A percentile compares a stretch with the other conserved stretches of the same genome.
Conservation (phyloP, 2,329 filamentous ascomycete species). For the Cladosporium sp. region DNA sequence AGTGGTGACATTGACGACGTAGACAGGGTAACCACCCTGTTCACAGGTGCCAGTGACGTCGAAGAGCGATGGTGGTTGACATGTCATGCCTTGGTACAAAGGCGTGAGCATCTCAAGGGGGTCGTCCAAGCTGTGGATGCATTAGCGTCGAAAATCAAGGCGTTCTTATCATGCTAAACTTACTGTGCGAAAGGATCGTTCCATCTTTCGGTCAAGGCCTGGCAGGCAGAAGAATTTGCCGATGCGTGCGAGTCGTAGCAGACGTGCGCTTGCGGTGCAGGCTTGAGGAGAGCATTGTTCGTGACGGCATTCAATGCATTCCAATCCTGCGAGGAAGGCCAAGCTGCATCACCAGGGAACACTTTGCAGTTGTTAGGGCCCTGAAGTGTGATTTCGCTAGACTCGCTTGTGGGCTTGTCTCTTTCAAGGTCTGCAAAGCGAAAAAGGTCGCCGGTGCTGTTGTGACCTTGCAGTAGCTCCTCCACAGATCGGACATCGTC, state of each 20-base stretch:
- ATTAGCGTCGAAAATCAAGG: too few relatives aligned
- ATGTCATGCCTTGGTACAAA: conserved; percentile 14
- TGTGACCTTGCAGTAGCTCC: not conserved
- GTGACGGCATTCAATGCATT: conserved; percentile 13
- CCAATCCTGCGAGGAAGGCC: conserved; percentile 13
- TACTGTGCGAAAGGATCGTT: conserved; percentile 14
- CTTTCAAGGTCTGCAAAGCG: not conserved
- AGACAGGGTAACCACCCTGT: conserved; percentile 18
- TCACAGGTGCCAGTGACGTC: conserved; percentile 11
- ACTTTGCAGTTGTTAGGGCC: conserved; percentile 11
- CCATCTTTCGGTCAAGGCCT: conserved; percentile 11
- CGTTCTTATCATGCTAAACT: too few relatives aligned
- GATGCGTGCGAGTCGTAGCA: conserved; percentile 11
- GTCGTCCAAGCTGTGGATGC: conserved; percentile 9
- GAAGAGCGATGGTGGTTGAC: conserved; percentile 9
- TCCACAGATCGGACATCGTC: not conserved
- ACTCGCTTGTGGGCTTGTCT: not conserved
- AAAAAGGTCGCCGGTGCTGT: not conserved
- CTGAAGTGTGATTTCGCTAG: not conserved
- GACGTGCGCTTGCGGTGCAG: conserved; percentile 13
- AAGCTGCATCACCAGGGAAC: conserved; percentile 9
- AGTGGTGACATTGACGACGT: conserved; percentile 17
- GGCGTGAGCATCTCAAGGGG: conserved; percentile 15
- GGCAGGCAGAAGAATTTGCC: conserved; percentile 12
- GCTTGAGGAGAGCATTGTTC: conserved; percentile 13